These are phyloP conservation scores for Aureobasidium sp. DNA, from an alignment of 2,329 filamentous ascomycete species.

Conservation along the genomic window DNA sequence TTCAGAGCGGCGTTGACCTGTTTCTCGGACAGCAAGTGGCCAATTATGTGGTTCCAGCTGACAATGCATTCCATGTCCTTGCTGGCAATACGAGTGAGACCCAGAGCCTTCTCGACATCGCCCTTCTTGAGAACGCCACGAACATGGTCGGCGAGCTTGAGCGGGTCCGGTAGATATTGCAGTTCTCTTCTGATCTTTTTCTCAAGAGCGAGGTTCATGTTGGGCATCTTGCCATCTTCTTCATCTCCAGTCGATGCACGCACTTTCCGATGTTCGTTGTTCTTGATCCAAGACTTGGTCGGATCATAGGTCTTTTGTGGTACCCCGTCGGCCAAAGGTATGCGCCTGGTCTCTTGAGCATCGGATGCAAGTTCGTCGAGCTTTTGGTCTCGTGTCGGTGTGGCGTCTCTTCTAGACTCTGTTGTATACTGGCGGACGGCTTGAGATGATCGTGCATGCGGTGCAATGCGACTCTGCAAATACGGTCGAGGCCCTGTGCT, in stretches of 20 bases:
- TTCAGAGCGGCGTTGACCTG: slow-evolving; percentile 62
- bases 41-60: slow-evolving; percentile 82
- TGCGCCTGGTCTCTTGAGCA: not conserved
- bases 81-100: slow-evolving; percentile 63
- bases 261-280: not conserved
- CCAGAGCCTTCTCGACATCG: slow-evolving; percentile 59
- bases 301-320: not conserved
- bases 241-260: not conserved
- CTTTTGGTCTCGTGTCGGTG: not conserved
- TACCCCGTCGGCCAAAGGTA: not conserved
- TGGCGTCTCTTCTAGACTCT: not conserved
- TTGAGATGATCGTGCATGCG: slow-evolving; percentile 2
- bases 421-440: not conserved
- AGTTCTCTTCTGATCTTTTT: slow-evolving; percentile 49
- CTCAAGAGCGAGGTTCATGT: slow-evolving; percentile 17
- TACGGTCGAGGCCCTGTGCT: slow-evolving; percentile 15
- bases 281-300: not conserved
- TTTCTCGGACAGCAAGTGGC: slow-evolving; percentile 57
- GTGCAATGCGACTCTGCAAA: slow-evolving; percentile 17
- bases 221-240: slow-evolving; percentile 15
- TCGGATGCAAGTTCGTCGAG: not conserved
- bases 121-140: slow-evolving; percentile 52
- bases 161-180: slow-evolving; percentile 59
- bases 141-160: slow-evolving; percentile 65
- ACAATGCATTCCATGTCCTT: slow-evolving; percentile 59